Base-by-base conservation (phyloP, 2,329 filamentous ascomycete genomes). In the Colletotrichum melonis region DNA sequence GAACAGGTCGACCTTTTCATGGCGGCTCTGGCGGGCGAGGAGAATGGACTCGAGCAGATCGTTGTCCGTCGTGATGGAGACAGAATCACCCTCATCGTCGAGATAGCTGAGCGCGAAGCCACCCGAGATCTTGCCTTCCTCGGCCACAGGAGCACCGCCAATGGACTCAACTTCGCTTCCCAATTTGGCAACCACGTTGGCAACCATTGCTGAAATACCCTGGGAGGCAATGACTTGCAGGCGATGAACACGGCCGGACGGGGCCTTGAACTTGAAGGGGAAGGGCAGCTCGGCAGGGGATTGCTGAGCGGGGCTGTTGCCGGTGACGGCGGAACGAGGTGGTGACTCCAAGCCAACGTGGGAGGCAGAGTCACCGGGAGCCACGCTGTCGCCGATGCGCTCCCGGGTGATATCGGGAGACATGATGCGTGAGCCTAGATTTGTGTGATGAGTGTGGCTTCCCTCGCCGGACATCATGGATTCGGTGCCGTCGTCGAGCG, bases 201-300 rank as follows among this genome's bases (percentile, higher is more conserved):
- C 83, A 32, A 98, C 91, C 72, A 99, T 92, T 55, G 94, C 91
- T 24, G 90, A 90, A 75, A 99, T 91, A 55, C 97, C 97, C 68
- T 94, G 91, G 26, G 93, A 91, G 12, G 95, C 93, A 67, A 92
- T 87, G 32, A 98, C 92, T 79, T 98, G 97, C 63, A 99, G 86
- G 67, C 97, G 92, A 83, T 99, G 97, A 22, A 98, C 95, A 65
- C 97, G 94, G 58, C 96, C 97, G 77, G 94, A 95, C 1, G 97
- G 97, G 2, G 97, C 95, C 87, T 98, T 98, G 90, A 99, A 99
- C 84, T 99, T 99, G 91, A 99, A 99, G 3, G 96, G 91, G 84
- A 98, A 99, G 0, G 96, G 94, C 12, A 90, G 83, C 76, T 97
- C 94, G 78, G 94, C 90, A 1, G 89, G 86, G 6, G 87, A 84